Conservation (phyloP, 495 filamentous ascomycete species). For the Stereocaulon alpinum region DNA sequence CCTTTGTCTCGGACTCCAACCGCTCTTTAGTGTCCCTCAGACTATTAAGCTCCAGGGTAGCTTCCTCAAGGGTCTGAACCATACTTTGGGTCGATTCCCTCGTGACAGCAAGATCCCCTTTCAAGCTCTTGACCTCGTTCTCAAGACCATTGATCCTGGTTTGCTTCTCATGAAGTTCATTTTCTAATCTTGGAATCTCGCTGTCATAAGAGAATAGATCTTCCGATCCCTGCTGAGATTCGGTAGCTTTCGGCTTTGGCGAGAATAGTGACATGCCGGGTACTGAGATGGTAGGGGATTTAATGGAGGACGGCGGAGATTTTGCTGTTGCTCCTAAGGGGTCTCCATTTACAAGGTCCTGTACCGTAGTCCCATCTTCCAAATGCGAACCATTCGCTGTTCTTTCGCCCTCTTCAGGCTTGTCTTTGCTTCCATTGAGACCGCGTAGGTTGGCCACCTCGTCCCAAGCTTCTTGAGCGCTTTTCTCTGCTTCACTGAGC, state of each 20-base stretch:
- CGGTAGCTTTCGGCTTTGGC: conserved; percentile 34
- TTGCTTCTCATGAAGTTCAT: conserved; percentile 50
- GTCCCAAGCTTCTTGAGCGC: conserved; percentile 45
- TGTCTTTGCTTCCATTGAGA: conserved; percentile 22
- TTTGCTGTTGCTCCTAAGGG: conserved; percentile 19
- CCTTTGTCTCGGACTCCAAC: conserved; percentile 39
- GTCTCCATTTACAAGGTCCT: conserved; percentile 16
- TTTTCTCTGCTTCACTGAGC: conserved; percentile 56
- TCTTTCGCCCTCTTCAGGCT: conserved; percentile 13
- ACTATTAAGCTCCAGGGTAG: conserved; percentile 48
- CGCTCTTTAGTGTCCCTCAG: conserved; percentile 48
- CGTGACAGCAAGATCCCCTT: conserved; percentile 42
- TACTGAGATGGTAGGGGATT: conserved; percentile 16
- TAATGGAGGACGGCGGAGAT: conserved; percentile 21
- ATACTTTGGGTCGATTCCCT: conserved; percentile 57
- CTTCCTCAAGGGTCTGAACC: conserved; percentile 50
- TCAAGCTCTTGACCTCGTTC: conserved; percentile 46
- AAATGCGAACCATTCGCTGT: conserved; percentile 23
- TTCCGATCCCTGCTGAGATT: conserved; percentile 44
- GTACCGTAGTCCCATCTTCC: conserved; percentile 10
- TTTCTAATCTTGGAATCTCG: conserved; percentile 57
- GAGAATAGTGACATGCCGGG: conserved; percentile 34
- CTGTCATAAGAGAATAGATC: conserved; percentile 86
- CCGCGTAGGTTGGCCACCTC: conserved; percentile 42
- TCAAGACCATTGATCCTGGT: conserved; percentile 58